phyloP scores from a whole-genome alignment of 1,284 basidiomycete species.

The Heterobasidion irregulare region DNA sequence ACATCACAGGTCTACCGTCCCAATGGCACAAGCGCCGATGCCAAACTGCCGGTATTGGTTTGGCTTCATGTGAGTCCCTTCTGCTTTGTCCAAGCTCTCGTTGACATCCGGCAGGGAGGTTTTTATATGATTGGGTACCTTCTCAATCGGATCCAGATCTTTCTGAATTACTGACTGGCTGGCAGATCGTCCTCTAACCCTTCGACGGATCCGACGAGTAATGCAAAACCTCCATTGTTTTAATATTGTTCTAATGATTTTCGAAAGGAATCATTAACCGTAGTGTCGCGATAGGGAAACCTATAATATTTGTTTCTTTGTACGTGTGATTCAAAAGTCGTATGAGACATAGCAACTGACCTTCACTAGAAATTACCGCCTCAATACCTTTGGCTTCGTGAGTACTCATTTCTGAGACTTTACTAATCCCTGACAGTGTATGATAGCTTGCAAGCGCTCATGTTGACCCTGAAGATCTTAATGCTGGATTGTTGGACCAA shows the following conservation, averaged over 20 bases:
- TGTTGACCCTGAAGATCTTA: conserved; percentile 40
- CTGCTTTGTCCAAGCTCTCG: not conserved
- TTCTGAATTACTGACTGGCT: not conserved
- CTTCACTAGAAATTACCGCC: conserved; percentile 38
- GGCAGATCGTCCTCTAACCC: not conserved
- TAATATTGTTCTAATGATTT: not conserved
- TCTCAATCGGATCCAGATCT: not conserved
- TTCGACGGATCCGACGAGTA: not conserved
- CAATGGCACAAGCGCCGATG: conserved; percentile 5
- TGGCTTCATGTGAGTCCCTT: conserved; percentile 12
- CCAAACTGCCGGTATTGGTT: conserved; percentile 11
- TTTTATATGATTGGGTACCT: not conserved
- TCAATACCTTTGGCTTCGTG: conserved; percentile 55
- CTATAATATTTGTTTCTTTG: conserved; percentile 49
- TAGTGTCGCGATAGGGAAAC: conserved; percentile 37
- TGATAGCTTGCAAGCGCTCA: conserved; percentile 39
- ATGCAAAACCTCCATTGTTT: not conserved
- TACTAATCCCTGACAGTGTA: not conserved
- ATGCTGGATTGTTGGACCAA: conserved; percentile 51
- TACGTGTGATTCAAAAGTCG: conserved; percentile 15
- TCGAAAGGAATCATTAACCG: conserved; percentile 16
- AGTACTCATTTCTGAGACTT: conserved; percentile 11
- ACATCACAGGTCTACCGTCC: conserved; percentile 10
- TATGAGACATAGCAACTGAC: not conserved
- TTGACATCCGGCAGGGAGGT: not conserved